These are phyloP conservation scores for Termitomyces sp. DNA, from an alignment of 768 basidiomycete species.

Conservation along the genomic window DNA sequence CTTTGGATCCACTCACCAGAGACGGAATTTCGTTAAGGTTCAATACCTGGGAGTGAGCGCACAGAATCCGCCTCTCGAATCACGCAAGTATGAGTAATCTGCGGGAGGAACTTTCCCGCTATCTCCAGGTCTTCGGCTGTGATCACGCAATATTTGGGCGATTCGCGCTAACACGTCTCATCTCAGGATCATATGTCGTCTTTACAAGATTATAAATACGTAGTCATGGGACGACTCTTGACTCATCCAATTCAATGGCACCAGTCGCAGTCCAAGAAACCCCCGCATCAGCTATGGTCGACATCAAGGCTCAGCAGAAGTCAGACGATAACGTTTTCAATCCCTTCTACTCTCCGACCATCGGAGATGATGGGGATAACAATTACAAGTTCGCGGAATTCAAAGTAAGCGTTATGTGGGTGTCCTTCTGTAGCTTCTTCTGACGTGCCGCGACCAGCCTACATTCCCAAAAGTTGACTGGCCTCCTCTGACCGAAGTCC, in stretches of 20 bases:
- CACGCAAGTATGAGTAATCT: neutral
- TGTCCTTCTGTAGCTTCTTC: neutral
- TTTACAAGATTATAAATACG: neutral
- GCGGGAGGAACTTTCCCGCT: neutral
- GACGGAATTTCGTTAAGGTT: neutral
- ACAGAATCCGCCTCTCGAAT: no score
- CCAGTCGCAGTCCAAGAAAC: conserved; percentile 14
- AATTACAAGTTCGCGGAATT: conserved; percentile 51
- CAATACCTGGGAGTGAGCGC: neutral
- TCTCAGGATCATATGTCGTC: neutral
- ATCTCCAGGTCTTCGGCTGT: neutral
- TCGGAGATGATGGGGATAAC: conserved; percentile 42
- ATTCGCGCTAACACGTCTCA: conserved; percentile 1
- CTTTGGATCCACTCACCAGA: neutral
- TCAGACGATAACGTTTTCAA: conserved; percentile 33
- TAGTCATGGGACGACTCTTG: neutral
- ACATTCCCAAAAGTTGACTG: conserved; percentile 57
- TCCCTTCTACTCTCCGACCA: conserved; percentile 63
- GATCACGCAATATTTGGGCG: conserved; percentile 1
- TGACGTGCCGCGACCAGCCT: conserved; percentile 36
- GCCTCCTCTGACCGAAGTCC: conserved; percentile 52
- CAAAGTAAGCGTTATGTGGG: conserved; percentile 7
- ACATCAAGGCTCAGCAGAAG: conserved; percentile 3
- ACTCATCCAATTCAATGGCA: conserved; percentile 13
- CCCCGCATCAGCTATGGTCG: neutral